phyloP scores from a whole-genome alignment of 1,284 basidiomycete species.

The Phylloporus sp. region DNA sequence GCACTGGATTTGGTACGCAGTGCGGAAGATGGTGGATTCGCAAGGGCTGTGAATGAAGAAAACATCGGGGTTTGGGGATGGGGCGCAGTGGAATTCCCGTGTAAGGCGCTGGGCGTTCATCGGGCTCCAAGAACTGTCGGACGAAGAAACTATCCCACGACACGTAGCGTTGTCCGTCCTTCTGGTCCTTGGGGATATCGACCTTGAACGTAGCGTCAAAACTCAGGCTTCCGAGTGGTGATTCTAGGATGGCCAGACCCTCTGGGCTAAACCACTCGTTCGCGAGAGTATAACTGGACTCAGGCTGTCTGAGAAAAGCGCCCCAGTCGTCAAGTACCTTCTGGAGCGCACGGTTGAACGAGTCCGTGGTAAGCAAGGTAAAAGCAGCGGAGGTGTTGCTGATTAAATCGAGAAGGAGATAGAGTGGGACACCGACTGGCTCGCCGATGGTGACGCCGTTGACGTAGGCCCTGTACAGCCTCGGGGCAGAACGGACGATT shows the following conservation, averaged over 20 bases:
- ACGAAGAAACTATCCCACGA: slow-evolving; percentile 8
- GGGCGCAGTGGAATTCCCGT: too few relatives aligned
- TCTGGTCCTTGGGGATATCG: slow-evolving; percentile 7
- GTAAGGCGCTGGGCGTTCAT: slow-evolving; percentile 49
- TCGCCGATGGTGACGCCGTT: slow-evolving; percentile 13
- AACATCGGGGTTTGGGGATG: slow-evolving; percentile 24
- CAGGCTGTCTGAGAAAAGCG: slow-evolving; percentile 11
- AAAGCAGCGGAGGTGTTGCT: slow-evolving; percentile 34
- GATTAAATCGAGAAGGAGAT: slow-evolving; percentile 31
- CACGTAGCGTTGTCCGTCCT: slow-evolving; percentile 12
- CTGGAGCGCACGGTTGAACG: slow-evolving; percentile 27
- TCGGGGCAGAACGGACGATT: not conserved
- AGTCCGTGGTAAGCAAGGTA: slow-evolving; percentile 24
- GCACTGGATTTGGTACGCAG: slow-evolving; percentile 41
- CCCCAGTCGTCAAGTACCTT: slow-evolving; percentile 15
- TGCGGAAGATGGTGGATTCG: slow-evolving; percentile 53
- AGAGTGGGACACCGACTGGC: slow-evolving; percentile 15
- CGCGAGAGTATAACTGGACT: slow-evolving; percentile 13
- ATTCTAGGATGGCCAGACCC: too few relatives aligned
- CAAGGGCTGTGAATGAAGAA: slow-evolving; percentile 46
- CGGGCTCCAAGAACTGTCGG: slow-evolving; percentile 6
- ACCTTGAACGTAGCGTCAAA: slow-evolving; percentile 8
- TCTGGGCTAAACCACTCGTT: slow-evolving; percentile 18
- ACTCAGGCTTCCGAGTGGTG: too few relatives aligned
- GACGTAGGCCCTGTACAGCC: not conserved